Conservation (phyloP, 495 filamentous ascomycete species). For the Penicillium taxi region DNA sequence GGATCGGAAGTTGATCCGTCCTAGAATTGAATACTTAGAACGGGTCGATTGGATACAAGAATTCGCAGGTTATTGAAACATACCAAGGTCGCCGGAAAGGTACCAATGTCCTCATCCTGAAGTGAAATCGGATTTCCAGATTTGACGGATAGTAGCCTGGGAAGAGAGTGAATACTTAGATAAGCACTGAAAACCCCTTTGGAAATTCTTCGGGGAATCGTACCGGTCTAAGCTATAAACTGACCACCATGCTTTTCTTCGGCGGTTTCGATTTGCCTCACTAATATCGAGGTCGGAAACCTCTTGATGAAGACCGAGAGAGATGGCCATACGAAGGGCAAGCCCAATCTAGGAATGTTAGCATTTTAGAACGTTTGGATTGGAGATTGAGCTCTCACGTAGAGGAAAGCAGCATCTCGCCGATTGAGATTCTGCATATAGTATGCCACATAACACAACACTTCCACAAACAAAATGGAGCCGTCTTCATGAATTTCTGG, state of each 20-base stretch:
- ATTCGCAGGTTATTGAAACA: conserved; percentile 1
- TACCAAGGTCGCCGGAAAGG: conserved; percentile 29
- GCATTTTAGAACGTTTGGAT: not conserved
- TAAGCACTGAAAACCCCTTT: not conserved
- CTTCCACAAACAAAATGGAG: conserved; percentile 44
- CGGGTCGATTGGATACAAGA: too few species aligned
- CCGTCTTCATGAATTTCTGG: conserved; percentile 45
- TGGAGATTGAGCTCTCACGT: conserved; percentile 15
- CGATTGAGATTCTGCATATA: conserved; percentile 47
- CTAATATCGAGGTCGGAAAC: conserved; percentile 26
- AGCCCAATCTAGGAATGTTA: conserved; percentile 33
- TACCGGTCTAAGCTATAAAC: conserved; percentile 44
- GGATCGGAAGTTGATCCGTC: conserved; percentile 22
- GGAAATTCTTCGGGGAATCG: not conserved
- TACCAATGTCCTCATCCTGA: conserved; percentile 44
- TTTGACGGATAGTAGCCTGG: conserved; percentile 37
- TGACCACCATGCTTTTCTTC: conserved; percentile 46
- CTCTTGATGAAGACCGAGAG: conserved; percentile 44
- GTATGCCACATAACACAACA: conserved; percentile 43
- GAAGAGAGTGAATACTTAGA: not conserved
- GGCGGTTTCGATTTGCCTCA: conserved; percentile 33
- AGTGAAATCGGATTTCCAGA: conserved; percentile 45
- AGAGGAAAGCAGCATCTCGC: conserved; percentile 42
- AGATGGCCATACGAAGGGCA: conserved; percentile 45
- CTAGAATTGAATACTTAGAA: conserved; percentile 11